These are phyloP conservation scores for Alternaria novae-zelandiae DNA, from an alignment of 2,329 filamentous ascomycete species.

Conservation along the genomic window DNA sequence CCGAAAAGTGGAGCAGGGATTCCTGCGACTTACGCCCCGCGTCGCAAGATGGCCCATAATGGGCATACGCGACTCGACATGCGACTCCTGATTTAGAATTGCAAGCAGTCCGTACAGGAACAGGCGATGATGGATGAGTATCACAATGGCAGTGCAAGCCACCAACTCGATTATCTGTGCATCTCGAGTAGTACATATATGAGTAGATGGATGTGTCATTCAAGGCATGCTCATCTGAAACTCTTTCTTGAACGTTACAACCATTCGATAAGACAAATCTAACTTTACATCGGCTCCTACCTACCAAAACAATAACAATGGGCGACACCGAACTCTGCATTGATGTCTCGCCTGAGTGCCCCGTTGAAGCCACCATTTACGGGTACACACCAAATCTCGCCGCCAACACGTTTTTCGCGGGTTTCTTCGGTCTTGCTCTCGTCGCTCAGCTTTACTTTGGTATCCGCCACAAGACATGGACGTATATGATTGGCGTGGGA, in stretches of 20 bases:
- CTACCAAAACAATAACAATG: background rate
- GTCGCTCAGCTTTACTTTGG: conserved; percentile 59
- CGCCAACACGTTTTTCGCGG: conserved; percentile 59
- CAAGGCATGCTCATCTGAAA: background rate
- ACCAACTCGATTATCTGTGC: background rate
- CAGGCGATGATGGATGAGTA: background rate
- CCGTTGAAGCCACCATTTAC: conserved; percentile 57
- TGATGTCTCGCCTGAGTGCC: conserved; percentile 29
- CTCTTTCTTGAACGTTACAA: background rate
- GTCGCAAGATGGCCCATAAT: background rate
- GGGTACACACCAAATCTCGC: conserved; percentile 59
- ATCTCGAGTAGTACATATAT: background rate
- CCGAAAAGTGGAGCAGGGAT: background rate
- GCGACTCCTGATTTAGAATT: background rate
- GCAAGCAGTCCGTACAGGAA: background rate
- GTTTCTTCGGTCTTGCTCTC: conserved; percentile 57
- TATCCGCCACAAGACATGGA: conserved; percentile 60
- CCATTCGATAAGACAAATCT: background rate
- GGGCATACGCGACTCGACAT: background rate
- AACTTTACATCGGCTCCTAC: background rate
- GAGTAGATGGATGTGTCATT: background rate
- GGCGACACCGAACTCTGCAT: background rate
- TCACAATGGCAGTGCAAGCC: background rate
- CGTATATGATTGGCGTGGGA: conserved; percentile 57
- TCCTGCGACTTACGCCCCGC: background rate